Evolutionary conservation across 1,139 yeast species (phyloP).

Genomic region (Pichia sp.): DNA sequence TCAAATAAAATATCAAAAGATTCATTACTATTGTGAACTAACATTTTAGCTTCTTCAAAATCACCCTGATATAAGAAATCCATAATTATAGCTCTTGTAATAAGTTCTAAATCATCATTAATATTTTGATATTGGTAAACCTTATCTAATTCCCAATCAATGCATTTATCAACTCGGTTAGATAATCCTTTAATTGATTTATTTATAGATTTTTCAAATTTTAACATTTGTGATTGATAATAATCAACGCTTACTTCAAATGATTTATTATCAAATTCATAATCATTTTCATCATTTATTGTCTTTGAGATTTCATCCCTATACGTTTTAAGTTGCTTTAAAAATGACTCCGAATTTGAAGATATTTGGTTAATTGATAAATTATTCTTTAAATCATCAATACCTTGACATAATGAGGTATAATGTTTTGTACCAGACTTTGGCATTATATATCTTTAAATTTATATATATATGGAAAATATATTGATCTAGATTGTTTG

Average conservation of each 20-base stretch:
- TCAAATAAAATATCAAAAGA: constrained; percentile 27
- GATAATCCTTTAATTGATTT: constrained; percentile 31
- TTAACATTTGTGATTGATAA: constrained; percentile 15
- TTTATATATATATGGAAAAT: no score
- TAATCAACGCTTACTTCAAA: not conserved
- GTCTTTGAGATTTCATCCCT: not conserved
- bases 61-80: constrained; percentile 41
- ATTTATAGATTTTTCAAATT: constrained; percentile 25
- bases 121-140: constrained; percentile 34
- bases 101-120: constrained; percentile 12
- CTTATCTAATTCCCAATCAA: constrained; percentile 28
- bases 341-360: constrained; percentile 8
- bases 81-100: constrained; percentile 37
- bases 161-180: constrained; percentile 30
- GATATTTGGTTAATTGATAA: constrained; percentile 29
- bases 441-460: not conserved
- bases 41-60: constrained; percentile 26
- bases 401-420: constrained; percentile 24
- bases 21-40: constrained; percentile 28
- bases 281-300: not conserved
- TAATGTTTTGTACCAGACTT: constrained; percentile 2
- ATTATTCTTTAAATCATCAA: constrained; percentile 25
- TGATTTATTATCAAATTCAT: not conserved
- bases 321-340: not conserved
- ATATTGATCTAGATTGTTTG: no score